These are phyloP conservation scores for Boletus coccyginus DNA, from an alignment of 768 basidiomycete species.

Conservation along the genomic window DNA sequence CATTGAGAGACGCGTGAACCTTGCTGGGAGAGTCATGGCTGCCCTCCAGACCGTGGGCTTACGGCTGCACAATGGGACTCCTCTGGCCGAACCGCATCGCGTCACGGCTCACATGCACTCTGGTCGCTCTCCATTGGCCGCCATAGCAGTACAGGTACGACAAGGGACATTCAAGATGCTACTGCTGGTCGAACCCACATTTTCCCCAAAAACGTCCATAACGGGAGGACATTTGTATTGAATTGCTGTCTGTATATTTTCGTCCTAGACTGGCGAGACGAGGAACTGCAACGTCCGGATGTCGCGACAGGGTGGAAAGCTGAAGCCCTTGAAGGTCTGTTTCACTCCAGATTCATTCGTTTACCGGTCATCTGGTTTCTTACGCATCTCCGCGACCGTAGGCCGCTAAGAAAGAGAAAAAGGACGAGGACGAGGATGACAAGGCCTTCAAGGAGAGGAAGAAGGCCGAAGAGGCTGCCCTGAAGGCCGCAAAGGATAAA, in stretches of 20 bases:
- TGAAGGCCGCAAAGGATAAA: slow-evolving; percentile 71
- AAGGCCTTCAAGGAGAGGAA: slow-evolving; percentile 71
- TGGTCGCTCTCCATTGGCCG: no score
- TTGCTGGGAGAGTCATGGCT: not conserved
- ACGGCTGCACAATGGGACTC: no score
- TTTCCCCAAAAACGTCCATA: not conserved
- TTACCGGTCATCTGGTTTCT: not conserved
- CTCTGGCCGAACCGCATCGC: no score
- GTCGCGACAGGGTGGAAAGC: slow-evolving; percentile 76
- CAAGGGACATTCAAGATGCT: no score
- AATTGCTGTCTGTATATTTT: not conserved
- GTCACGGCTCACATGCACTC: no score
- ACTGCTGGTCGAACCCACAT: no score
- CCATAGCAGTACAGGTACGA: no score
- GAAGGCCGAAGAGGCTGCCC: slow-evolving; percentile 69
- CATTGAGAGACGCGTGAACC: not conserved
- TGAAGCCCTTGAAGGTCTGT: slow-evolving; percentile 78
- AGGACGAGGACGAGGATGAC: slow-evolving; percentile 69
- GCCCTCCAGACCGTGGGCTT: no score
- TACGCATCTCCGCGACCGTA: slow-evolving; percentile 24
- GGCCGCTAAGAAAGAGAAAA: slow-evolving; percentile 83
- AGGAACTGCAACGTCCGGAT: slow-evolving; percentile 14
- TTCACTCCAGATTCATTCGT: not conserved
- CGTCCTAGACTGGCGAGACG: not conserved
- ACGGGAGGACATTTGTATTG: not conserved